A percentile compares a stretch with the other conserved stretches of the same genome.
Conservation (phyloP, 2,329 filamentous ascomycete genomes). For the Didymellaceae sp. region DNA sequence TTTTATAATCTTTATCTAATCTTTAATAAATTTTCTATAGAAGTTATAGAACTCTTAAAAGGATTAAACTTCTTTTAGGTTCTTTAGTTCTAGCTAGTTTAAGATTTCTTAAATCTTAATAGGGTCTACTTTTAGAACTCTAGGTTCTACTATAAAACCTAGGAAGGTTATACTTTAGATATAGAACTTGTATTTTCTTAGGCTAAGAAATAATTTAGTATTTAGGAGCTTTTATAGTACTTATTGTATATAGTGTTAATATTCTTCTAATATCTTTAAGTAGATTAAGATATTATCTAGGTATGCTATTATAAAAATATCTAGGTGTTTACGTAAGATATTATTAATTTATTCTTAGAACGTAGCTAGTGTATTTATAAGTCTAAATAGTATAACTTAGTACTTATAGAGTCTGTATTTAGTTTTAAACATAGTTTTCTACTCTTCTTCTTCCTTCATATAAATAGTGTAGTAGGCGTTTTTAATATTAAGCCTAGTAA, state of each 20-base stretch:
- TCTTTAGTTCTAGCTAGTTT: not conserved
- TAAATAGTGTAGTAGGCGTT: not conserved
- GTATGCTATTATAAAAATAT: not conserved
- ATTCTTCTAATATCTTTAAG: not conserved
- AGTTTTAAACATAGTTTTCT: not conserved
- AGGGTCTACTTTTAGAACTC: not conserved
- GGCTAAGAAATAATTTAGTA: not conserved
- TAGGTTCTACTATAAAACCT: not conserved
- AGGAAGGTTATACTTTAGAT: not conserved
- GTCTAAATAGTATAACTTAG: not conserved
- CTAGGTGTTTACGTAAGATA: not conserved
- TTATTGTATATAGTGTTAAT: not conserved
- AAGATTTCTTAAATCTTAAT: not conserved
- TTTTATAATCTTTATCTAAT: not conserved
- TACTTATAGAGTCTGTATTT: not conserved
- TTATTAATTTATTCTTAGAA: not conserved
- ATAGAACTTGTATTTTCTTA: slow-evolving; percentile 2
- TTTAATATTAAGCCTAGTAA: not conserved
- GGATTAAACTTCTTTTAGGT: not conserved
- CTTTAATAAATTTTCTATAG: not conserved
- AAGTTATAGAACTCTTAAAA: slow-evolving; percentile 7
- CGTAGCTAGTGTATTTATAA: not conserved
- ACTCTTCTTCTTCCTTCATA: not conserved
- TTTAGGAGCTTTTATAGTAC: not conserved
- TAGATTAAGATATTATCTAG: not conserved